phyloP scores from a whole-genome alignment of 2,329 filamentous ascomycete genomes.

The Waltergamsia citrina region DNA sequence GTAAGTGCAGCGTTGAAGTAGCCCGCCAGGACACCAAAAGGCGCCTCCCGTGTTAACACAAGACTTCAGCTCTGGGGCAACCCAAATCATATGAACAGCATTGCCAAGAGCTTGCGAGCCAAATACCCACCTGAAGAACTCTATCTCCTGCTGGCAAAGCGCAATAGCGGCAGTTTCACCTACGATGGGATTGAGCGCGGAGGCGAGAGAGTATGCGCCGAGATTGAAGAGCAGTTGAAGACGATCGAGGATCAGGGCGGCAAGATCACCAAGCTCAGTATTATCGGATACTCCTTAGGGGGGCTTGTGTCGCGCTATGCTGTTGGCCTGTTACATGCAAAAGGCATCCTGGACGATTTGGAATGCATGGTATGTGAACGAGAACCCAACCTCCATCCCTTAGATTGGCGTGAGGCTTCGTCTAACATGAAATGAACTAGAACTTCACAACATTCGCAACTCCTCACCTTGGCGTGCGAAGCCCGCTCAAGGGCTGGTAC shows the following conservation, averaged over 20 bases:
- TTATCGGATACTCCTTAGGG: conserved; percentile 84
- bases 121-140: conserved; percentile 53
- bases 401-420: too few relatives aligned
- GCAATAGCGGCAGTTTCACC: conserved; percentile 64
- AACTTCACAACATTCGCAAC: conserved; percentile 93
- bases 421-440: too few relatives aligned
- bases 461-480: conserved; percentile 69
- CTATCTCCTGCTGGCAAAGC: conserved; percentile 61
- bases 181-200: conserved; percentile 62
- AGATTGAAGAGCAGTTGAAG: conserved; percentile 56
- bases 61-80: conserved; percentile 64
- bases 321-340: conserved; percentile 72
- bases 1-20: too few relatives aligned
- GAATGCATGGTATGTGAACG: conserved; percentile 56
- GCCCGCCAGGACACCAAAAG: too few relatives aligned
- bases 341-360: conserved; percentile 69
- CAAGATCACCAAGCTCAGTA: conserved; percentile 70
- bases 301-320: conserved; percentile 82
- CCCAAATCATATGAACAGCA: conserved; percentile 59
- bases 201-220: conserved; percentile 56
- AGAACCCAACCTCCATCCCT: neutral
- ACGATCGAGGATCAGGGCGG: conserved; percentile 51
- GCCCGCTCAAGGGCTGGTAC: conserved; percentile 55
- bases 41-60: conserved; percentile 8
- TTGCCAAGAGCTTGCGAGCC: conserved; percentile 56